phyloP scores from a whole-genome alignment of 2,329 filamentous ascomycete species.

The Epichloe brachyelytri region DNA sequence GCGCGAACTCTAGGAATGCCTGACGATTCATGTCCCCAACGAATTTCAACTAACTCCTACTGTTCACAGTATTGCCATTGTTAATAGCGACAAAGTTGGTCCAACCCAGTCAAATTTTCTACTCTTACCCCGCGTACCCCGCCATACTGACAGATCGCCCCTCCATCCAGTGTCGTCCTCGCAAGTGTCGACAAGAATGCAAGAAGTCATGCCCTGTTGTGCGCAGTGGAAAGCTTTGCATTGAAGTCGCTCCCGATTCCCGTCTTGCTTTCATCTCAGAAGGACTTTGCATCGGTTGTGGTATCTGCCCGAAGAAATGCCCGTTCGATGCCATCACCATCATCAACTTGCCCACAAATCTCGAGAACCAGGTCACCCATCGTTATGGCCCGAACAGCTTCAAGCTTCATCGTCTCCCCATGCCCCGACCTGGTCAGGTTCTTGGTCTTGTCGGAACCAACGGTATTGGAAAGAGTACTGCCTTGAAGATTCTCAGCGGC shows the following conservation, averaged over 20 bases:
- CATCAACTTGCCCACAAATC: constrained; percentile 99
- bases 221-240: constrained; percentile 91
- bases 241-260: constrained; percentile 78
- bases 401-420: constrained; percentile 94
- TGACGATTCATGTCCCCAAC: not conserved
- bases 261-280: constrained; percentile 98
- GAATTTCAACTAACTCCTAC: constrained; percentile 13
- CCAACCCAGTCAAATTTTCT: constrained; percentile 2
- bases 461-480: constrained; percentile 99
- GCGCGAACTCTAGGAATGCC: constrained; percentile 24
- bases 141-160: constrained; percentile 18
- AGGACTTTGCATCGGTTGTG: constrained; percentile 89
- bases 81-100: constrained; percentile 91
- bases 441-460: constrained; percentile 95
- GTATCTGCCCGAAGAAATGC: constrained; percentile 99
- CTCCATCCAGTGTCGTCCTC: constrained; percentile 22
- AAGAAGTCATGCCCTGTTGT: constrained; percentile 98
- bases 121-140: constrained; percentile 12
- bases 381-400: constrained; percentile 99
- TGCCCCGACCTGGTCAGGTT: constrained; percentile 89
- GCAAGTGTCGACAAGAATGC: constrained; percentile 96
- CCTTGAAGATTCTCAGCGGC: constrained; percentile 93
- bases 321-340: constrained; percentile 98
- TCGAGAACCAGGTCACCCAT: constrained; percentile 95
- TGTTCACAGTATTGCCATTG: constrained; percentile 76